Percentiles rank a stretch among this genome's conserved stretches.
Evolutionary conservation across 148 eudicot genomes (phyloP).

Genomic region (Silene uniflora): DNA sequence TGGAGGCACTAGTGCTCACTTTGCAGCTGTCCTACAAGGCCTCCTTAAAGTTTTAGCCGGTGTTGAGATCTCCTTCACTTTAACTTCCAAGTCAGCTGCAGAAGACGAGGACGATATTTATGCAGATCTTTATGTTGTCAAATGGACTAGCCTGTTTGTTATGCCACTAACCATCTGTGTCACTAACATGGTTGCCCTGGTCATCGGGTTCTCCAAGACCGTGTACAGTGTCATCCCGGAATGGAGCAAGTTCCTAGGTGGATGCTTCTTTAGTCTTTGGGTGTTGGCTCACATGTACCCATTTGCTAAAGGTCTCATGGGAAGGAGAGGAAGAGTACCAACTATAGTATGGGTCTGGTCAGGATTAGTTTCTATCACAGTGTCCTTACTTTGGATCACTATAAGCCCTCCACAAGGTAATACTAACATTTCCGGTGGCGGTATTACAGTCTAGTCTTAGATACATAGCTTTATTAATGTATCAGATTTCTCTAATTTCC

Average conservation of each 20-base stretch:
- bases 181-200: constrained; percentile 51
- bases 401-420: constrained; percentile 47
- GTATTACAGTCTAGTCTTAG: constrained; percentile 20
- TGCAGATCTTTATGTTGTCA: constrained; percentile 68
- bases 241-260: constrained; percentile 76
- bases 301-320: constrained; percentile 80
- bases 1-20: constrained; percentile 86
- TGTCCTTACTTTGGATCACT: constrained; percentile 76
- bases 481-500: neutral
- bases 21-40: constrained; percentile 80
- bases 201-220: constrained; percentile 59
- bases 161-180: constrained; percentile 69
- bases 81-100: constrained; percentile 62
- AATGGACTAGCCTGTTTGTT: constrained; percentile 71
- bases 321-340: constrained; percentile 69
- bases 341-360: constrained; percentile 87
- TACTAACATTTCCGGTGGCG: constrained; percentile 15
- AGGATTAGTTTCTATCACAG: constrained; percentile 60
- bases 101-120: constrained; percentile 78
- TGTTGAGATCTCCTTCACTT: constrained; percentile 72
- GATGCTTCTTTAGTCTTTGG: constrained; percentile 70
- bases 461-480: neutral
- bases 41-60: constrained; percentile 78
- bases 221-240: constrained; percentile 69
- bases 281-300: constrained; percentile 90